Evolutionary conservation across 768 basidiomycete genomes (phyloP).

Genomic region (Tylopilus intermedius): DNA sequence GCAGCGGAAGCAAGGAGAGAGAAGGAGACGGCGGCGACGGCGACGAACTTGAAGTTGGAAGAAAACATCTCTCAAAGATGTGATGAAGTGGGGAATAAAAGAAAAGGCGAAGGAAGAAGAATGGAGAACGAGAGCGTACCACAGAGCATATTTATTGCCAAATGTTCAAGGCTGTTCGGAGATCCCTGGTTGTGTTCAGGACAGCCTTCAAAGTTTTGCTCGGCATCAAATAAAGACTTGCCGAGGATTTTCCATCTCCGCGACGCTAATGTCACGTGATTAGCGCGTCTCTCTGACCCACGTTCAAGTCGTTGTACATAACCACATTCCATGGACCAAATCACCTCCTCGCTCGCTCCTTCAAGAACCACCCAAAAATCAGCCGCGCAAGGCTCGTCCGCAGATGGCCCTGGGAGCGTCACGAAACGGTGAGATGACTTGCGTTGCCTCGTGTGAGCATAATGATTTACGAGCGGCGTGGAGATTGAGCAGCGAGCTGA

Average conservation of each 20-base stretch:
- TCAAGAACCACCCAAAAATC: constrained; percentile 57
- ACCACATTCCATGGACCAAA: constrained; percentile 52
- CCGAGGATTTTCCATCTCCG: background rate
- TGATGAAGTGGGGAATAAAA: background rate
- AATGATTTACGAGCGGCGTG: constrained; percentile 2
- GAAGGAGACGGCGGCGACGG: constrained; percentile 10
- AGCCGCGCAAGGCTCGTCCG: constrained; percentile 44
- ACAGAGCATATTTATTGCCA: background rate
- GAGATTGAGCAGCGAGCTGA: constrained; percentile 78
- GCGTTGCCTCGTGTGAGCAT: background rate
- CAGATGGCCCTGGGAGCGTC: constrained; percentile 68
- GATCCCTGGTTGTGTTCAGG: background rate
- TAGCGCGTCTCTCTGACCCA: constrained; percentile 25
- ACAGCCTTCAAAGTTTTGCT: background rate
- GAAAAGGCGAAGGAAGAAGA: background rate
- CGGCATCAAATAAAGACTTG: background rate
- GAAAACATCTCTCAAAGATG: constrained; percentile 21
- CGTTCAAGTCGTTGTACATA: background rate
- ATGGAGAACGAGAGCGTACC: background rate
- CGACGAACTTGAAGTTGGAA: constrained; percentile 13
- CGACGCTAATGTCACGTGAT: constrained; percentile 21
- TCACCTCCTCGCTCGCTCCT: constrained; percentile 58
- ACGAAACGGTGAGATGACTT: constrained; percentile 65
- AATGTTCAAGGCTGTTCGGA: too few species aligned
- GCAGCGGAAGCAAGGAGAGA: constrained; percentile 19